Evolutionary conservation across 768 basidiomycete species (phyloP), one percentile per base, ranked within the genome.

Genomic region (Lactarius deliciosus): DNA sequence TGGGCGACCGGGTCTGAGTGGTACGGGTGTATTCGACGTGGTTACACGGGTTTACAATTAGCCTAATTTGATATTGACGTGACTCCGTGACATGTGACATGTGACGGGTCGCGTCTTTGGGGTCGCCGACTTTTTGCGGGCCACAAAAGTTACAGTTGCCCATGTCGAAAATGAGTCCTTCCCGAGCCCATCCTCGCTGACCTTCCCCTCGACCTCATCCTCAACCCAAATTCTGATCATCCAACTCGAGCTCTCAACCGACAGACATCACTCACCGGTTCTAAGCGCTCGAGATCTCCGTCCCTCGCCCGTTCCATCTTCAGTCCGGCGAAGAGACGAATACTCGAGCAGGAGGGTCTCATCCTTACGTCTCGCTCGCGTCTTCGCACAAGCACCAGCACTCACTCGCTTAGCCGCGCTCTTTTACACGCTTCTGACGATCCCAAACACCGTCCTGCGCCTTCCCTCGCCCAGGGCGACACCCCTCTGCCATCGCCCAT

Each of bases 21-120:
- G 96, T n/a, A 98, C 96, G 28, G 97, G 96, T 5, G 86, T 87
- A 40, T 99, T 98, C 72, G 96, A 94, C 75, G 85, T 98, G 47
- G 84, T 92, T 64, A 85, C 87, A 84, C 81, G 57, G 18, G 38
- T 36, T n/a, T 16, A 10, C 57, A 30, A 53, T 36, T 28, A 34
- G 5, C 9, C 2, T 32, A 40, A 55, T 34, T 0, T 47, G 10
- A 32, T 11, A 25, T 15, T 47, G 54, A 40, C 2, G 62, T 41
- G 50, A 45, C 32, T 16, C 7, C 8, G 62, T 66, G 68, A 68
- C 55, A 55, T 65, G 67, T 11, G 0, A 9, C 15, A 45, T 64
- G 64, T 68, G 59, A 68, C 68, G 3, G 2, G 38, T 66, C 68
- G 68, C 68, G 64, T 66, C 56, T 36, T 28, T n/a, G n/a, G 22